Evolutionary conservation across 768 basidiomycete species (phyloP).

Genomic region (Mycena venus): DNA sequence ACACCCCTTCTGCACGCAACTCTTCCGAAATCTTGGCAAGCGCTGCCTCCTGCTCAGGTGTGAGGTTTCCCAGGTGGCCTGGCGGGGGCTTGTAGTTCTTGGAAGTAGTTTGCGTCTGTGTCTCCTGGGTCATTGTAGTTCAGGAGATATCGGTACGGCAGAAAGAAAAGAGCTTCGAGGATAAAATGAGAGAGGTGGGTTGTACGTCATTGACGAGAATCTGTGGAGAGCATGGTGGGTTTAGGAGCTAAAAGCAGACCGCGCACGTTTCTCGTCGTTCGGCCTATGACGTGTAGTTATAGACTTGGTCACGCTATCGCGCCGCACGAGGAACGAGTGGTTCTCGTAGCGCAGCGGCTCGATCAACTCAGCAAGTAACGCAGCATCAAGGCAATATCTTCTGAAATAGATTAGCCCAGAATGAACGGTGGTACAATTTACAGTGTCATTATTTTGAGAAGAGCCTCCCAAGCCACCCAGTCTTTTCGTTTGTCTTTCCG

Average conservation of each 20-base stretch:
- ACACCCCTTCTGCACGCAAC: slow-evolving; percentile 70
- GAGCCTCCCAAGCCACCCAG: slow-evolving; percentile 17
- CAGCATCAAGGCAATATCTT: no score
- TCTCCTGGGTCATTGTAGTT: no score
- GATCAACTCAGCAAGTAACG: no score
- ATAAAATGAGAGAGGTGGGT: neutral
- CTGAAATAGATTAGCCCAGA: neutral
- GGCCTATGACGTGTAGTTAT: neutral
- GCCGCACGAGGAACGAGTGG: no score
- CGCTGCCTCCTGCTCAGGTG: slow-evolving; percentile 67
- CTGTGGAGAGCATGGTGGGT: neutral
- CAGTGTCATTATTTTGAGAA: slow-evolving; percentile 19
- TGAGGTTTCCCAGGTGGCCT: slow-evolving; percentile 87
- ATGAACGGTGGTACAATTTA: slow-evolving; percentile 3
- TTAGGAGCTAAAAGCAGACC: neutral
- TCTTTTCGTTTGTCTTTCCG: neutral
- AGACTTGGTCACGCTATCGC: neutral
- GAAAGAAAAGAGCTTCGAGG: no score
- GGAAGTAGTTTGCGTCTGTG: neutral
- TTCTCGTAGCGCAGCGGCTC: no score
- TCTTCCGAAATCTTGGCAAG: slow-evolving; percentile 78
- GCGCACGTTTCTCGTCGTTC: neutral
- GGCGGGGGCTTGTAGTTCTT: slow-evolving; percentile 68
- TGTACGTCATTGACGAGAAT: neutral
- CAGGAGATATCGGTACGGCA: no score